Percentiles rank a stretch among this genome's conserved stretches.
Evolutionary conservation across 2,329 filamentous ascomycete species (phyloP).

Genomic region (Colletotrichum plurivorum): DNA sequence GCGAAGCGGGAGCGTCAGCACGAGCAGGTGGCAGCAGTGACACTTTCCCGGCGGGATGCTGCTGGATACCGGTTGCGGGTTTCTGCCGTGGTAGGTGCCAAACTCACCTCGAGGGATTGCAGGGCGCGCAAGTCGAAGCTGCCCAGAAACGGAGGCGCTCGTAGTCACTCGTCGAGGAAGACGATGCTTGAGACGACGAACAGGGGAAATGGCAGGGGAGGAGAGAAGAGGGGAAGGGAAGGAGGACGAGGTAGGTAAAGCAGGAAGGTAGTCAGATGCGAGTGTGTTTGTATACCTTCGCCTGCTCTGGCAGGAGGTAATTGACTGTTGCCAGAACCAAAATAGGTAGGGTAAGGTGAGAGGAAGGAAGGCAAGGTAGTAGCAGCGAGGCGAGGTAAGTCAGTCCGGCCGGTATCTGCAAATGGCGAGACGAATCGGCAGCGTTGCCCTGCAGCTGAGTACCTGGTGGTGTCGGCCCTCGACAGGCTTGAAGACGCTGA

Average conservation of each 20-base stretch:
- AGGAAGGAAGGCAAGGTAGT: background rate
- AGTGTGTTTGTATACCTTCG: background rate
- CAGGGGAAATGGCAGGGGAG: background rate
- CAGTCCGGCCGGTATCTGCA: slow-evolving; percentile 5
- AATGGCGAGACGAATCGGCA: slow-evolving; percentile 22
- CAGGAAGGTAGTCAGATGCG: background rate
- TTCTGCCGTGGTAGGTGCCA: slow-evolving; percentile 1
- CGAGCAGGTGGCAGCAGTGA: background rate
- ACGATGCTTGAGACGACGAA: background rate
- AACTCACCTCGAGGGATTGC: slow-evolving; percentile 23
- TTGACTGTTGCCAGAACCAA: slow-evolving; percentile 5
- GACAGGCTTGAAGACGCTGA: slow-evolving; percentile 7
- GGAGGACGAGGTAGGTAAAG: background rate
- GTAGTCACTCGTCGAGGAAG: slow-evolving; percentile 18
- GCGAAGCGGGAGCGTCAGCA: slow-evolving; percentile 19
- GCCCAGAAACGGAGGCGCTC: background rate
- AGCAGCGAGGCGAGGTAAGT: slow-evolving; percentile 8
- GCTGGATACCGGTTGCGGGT: background rate
- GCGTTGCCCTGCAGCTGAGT: slow-evolving; percentile 23
- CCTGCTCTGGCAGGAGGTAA: background rate
- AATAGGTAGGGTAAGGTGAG: slow-evolving; percentile 1
- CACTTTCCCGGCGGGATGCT: slow-evolving; percentile 19
- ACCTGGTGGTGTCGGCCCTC: slow-evolving; percentile 10
- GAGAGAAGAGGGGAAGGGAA: background rate
- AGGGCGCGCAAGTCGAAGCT: slow-evolving; percentile 26